Conservation (phyloP, 371 early-diverging fungal species). For the Mortierella sp. region DNA sequence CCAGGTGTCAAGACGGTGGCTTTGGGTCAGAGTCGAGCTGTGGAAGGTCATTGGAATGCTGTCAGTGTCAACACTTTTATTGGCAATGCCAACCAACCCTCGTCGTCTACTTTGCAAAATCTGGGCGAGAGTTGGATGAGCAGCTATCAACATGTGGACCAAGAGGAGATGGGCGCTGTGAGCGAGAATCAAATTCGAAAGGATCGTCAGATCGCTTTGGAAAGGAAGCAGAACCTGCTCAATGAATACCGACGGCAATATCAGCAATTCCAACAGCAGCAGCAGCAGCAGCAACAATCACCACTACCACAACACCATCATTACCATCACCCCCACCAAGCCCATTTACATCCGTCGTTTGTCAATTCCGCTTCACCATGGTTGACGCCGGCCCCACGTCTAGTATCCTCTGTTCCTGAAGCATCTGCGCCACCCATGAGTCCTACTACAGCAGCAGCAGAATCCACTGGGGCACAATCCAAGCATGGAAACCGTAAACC, state of each 20-base stretch:
- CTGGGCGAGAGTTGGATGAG: too few relatives aligned
- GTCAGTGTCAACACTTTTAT: slow-evolving; percentile 19
- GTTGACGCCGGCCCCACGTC: too few relatives aligned
- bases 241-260: not conserved
- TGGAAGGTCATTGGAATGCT: slow-evolving; percentile 29
- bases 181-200: slow-evolving; percentile 8
- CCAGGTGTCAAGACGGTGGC: slow-evolving; percentile 46
- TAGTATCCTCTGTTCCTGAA: slow-evolving; percentile 2
- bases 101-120: not conserved
- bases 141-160: slow-evolving; percentile 3
- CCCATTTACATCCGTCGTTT: too few relatives aligned
- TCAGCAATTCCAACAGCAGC: slow-evolving; percentile 2
- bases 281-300: not conserved
- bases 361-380: too few relatives aligned
- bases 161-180: slow-evolving; percentile 8
- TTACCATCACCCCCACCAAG: not conserved
- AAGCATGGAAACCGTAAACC: slow-evolving; percentile 32
- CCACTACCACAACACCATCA: not conserved
- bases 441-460: slow-evolving; percentile 7
- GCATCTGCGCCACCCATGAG: too few relatives aligned
- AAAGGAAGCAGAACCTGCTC: not conserved
- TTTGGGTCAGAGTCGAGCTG: slow-evolving; percentile 12
- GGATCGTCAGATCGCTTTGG: slow-evolving; percentile 1
- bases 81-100: not conserved
- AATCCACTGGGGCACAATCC: slow-evolving; percentile 20